Percentiles rank a stretch among this genome's conserved stretches.
Evolutionary conservation across 352 stramenopile species (phyloP).

Genomic region (Phytophthora agathidicida): DNA sequence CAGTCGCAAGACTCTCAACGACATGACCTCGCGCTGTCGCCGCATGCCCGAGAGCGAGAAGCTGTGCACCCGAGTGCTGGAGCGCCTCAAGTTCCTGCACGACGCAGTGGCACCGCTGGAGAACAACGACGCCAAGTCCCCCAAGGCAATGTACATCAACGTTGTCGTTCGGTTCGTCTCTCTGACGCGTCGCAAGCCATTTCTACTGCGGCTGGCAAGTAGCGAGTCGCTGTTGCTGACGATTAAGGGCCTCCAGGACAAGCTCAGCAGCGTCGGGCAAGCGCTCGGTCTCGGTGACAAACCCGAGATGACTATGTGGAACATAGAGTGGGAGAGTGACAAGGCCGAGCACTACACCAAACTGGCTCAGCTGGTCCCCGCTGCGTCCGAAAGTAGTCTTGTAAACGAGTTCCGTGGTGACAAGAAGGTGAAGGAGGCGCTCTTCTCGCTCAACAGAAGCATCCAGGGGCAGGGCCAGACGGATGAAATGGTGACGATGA

Average conservation of each 20-base stretch:
- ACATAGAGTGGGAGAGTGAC: conserved; percentile 3
- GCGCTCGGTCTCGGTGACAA: not conserved
- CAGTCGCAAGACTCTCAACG: conserved; percentile 7
- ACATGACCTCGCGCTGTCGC: conserved; percentile 4
- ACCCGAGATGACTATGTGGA: conserved; percentile 4
- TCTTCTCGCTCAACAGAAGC: conserved; percentile 23
- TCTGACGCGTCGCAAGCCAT: conserved; percentile 11
- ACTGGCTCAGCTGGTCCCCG: conserved; percentile 1
- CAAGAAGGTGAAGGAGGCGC: conserved; percentile 25
- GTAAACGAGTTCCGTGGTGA: conserved; percentile 21
- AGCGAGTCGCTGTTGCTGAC: conserved; percentile 9
- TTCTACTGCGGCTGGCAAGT: conserved; percentile 32
- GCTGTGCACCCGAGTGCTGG: not conserved
- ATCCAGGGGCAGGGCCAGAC: conserved; percentile 3
- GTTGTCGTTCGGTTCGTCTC: conserved; percentile 16
- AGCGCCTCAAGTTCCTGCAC: conserved; percentile 20
- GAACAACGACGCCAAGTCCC: conserved; percentile 52
- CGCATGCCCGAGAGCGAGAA: conserved; percentile 22
- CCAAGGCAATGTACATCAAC: conserved; percentile 24
- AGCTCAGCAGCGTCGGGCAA: conserved; percentile 15
- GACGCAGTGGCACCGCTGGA: conserved; percentile 18
- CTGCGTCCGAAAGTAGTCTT: conserved; percentile 5
- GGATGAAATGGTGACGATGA: conserved; percentile 16
- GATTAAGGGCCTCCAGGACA: conserved; percentile 16
- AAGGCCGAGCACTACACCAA: conserved; percentile 6